Evolutionary conservation across 306 rosid species (phyloP), one percentile per base, ranked within the genome.

Genomic region (Cyclanthera cordifolia): DNA sequence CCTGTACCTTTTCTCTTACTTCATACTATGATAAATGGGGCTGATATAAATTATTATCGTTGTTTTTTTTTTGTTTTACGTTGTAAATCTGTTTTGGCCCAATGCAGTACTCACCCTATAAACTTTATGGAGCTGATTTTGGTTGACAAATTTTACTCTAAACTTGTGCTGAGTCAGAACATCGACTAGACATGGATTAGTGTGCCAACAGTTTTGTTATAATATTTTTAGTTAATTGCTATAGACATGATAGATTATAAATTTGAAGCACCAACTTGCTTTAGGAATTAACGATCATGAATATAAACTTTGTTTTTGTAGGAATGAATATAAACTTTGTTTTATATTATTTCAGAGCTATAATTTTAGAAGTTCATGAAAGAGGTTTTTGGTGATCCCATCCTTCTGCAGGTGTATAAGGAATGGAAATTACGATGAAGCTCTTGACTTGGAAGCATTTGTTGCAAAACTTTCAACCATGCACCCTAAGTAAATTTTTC

Each of bases 361-460:
- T 21, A 64, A 20, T 64, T 43, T 20, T 21, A 45, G 53, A 64
- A 64, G 53, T 41, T 43, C 23, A 5, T 15, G 17, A 64, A 75
- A 60, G 64, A 72, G 66, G 76, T 39, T 67, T 45, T 25, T 28
- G 70, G 59, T 68, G 63, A 54, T 69, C 63, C 47, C 56, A 23
- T 25, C 79, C 24, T 71, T 78, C 55, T 39, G 79, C 85, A 90
- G 99, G 67, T 93, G 99, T 78, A 95, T 93, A 69, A 80, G 95
- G 75, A 93, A 93, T 85, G 99, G 96, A 77, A 93, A 93, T 80
- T 93, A 83, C 32, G 99, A 93, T 71, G 99, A 93, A 81, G 99
- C 96, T 80, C 88, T 93, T 28, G 99, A 88, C 81, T 75, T 93
- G 79, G 99, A 93, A 83, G 95, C 99, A 58, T 90, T 74, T 83